Evolutionary conservation across 2,329 filamentous ascomycete genomes (phyloP).

Genomic region (Juglanconis juglandina): DNA sequence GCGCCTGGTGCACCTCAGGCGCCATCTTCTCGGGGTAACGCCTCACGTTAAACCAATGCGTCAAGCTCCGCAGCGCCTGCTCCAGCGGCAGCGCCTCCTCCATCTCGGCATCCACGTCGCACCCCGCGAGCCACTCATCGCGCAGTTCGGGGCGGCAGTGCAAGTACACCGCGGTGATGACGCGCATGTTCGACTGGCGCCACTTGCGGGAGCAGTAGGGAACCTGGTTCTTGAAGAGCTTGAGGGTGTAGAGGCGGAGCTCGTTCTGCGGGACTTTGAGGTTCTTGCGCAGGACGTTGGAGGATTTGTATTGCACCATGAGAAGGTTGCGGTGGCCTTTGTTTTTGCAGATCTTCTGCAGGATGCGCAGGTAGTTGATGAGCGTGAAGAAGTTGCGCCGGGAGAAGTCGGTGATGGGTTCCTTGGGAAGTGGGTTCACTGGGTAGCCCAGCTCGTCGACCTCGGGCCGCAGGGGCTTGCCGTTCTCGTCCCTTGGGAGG

Average conservation of each 20-base stretch:
- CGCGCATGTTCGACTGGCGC: conserved; percentile 97
- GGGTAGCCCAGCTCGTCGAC: conserved; percentile 89
- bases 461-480: conserved; percentile 44
- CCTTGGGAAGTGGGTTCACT: conserved; percentile 62
- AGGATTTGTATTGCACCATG: conserved; percentile 92
- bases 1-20: conserved; percentile 50
- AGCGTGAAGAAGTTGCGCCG: conserved; percentile 92
- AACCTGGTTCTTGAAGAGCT: conserved; percentile 97
- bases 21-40: conserved; percentile 77
- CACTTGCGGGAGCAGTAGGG: conserved; percentile 98
- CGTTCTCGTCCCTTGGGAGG: conserved; percentile 1
- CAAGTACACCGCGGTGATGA: conserved; percentile 94
- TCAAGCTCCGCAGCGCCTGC: conserved; percentile 82
- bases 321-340: conserved; percentile 94
- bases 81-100: conserved; percentile 90
- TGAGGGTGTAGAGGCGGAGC: conserved; percentile 88
- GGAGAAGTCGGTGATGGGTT: conserved; percentile 84
- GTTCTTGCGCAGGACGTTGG: conserved; percentile 84
- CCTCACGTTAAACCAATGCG: conserved; percentile 90
- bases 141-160: conserved; percentile 88
- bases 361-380: conserved; percentile 91
- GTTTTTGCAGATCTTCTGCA: conserved; percentile 95
- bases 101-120: conserved; percentile 88
- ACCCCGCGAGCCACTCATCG: conserved; percentile 91
- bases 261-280: conserved; percentile 86